Evolutionary conservation across 2,329 filamentous ascomycete genomes (phyloP).

Genomic region (Samsoniella hepiali): DNA sequence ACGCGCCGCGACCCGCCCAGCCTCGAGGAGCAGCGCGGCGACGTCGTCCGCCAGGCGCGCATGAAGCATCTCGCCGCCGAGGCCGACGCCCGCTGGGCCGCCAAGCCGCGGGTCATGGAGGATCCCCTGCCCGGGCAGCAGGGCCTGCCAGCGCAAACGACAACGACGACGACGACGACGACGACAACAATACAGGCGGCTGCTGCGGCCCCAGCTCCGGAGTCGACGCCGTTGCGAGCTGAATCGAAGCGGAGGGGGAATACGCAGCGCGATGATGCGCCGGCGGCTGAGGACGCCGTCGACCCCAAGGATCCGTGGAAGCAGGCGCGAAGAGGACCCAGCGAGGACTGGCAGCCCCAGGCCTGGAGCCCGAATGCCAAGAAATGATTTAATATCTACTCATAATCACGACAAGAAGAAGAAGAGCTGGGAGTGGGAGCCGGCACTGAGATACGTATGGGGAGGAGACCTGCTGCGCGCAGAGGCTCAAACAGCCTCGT

Average conservation of each 20-base stretch:
- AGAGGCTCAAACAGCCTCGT: slow-evolving; percentile 3
- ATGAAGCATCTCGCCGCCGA: slow-evolving; percentile 56
- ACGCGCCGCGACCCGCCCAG: slow-evolving; percentile 53
- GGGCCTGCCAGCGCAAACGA: slow-evolving; percentile 21
- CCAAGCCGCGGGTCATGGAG: slow-evolving; percentile 51
- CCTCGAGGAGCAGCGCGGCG: slow-evolving; percentile 53
- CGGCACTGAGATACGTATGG: background rate
- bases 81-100: slow-evolving; percentile 62
- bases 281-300: slow-evolving; percentile 19
- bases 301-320: slow-evolving; percentile 54
- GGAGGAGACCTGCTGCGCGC: background rate
- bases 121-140: slow-evolving; percentile 18
- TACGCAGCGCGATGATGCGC: background rate
- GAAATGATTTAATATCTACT: slow-evolving; percentile 22
- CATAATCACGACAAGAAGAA: background rate
- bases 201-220: background rate
- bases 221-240: background rate
- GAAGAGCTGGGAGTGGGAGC: too few species aligned
- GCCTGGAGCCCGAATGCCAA: slow-evolving; percentile 53
- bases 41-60: slow-evolving; percentile 50
- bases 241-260: slow-evolving; percentile 10
- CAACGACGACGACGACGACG: slow-evolving; percentile 10
- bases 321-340: slow-evolving; percentile 46
- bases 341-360: slow-evolving; percentile 66
- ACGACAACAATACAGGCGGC: slow-evolving; percentile 9